Percentiles rank a stretch among this genome's conserved stretches.
Conservation (phyloP, 768 basidiomycete species). For the Collybiopsis luxurians region DNA sequence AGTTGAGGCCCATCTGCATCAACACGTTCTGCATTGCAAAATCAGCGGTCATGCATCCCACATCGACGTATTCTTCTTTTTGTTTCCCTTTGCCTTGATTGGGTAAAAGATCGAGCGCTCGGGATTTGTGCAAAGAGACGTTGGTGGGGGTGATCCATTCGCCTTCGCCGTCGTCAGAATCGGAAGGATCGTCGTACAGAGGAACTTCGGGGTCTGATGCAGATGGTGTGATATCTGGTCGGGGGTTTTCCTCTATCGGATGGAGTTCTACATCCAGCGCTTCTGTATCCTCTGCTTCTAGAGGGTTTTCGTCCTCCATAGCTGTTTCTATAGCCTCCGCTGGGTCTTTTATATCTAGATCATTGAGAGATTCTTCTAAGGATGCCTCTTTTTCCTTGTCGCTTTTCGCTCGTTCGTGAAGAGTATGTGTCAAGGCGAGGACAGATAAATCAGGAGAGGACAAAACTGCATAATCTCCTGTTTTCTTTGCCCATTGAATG, state of each 20-base stretch:
- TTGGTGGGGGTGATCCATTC: constrained; percentile 98
- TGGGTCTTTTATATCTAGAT: constrained; percentile 14
- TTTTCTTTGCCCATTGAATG: constrained; percentile 89
- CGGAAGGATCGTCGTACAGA: constrained; percentile 74
- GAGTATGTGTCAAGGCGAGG: constrained; percentile 80
- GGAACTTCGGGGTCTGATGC: constrained; percentile 26
- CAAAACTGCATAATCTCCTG: constrained; percentile 92
- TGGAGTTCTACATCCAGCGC: constrained; percentile 46
- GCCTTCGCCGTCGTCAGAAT: constrained; percentile 80
- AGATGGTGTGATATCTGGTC: constrained; percentile 15
- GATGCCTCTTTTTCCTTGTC: constrained; percentile 27
- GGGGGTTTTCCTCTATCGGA: constrained; percentile 22
- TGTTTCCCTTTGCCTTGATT: constrained; percentile 36
- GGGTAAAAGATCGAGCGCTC: constrained; percentile 80
- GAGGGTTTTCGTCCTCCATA: constrained; percentile 7
- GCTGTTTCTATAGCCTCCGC: constrained; percentile 1
- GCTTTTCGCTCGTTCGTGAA: constrained; percentile 56
- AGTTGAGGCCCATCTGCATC: constrained; percentile 88
- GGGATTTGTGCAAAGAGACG: constrained; percentile 81
- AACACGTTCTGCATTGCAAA: constrained; percentile 99
- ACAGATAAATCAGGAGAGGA: constrained; percentile 91
- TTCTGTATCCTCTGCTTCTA: constrained; percentile 6
- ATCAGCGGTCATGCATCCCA: constrained; percentile 97
- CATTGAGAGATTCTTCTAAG: constrained; percentile 16
- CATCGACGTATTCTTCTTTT: constrained; percentile 43